Percentiles rank a stretch among this genome's conserved stretches.
These are phyloP conservation scores for Cryptococcus hybrid DNA, from an alignment of 1,284 basidiomycete species.

Conservation along the genomic window DNA sequence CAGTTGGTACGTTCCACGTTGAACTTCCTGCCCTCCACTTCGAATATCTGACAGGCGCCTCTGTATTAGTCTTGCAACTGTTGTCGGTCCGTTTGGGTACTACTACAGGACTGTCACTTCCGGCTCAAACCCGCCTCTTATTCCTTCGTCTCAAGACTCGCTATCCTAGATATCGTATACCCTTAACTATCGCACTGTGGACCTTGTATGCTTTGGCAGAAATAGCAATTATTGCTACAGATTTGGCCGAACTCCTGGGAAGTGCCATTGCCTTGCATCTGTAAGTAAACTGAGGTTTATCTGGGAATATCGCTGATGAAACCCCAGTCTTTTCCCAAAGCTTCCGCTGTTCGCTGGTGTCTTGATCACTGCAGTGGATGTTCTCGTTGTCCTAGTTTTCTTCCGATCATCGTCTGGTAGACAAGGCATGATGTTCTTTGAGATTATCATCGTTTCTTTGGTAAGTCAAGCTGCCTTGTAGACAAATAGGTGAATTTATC, in stretches of 20 bases:
- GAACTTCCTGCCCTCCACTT: background rate
- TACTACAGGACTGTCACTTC: conserved; percentile 50
- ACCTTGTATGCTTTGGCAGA: conserved; percentile 61
- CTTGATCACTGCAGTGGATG: conserved; percentile 78
- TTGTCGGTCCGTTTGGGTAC: conserved; percentile 55
- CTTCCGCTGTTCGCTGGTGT: conserved; percentile 79
- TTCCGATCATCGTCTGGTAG: conserved; percentile 42
- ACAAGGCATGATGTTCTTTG: conserved; percentile 61
- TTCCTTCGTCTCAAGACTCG: conserved; percentile 64
- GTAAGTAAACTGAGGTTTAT: conserved; percentile 27
- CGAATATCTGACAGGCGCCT: background rate
- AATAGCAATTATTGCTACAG: conserved; percentile 72
- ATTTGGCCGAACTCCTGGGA: conserved; percentile 67
- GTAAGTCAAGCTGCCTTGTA: conserved; percentile 42
- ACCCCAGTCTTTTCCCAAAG: conserved; percentile 63
- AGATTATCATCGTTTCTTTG: conserved; percentile 64
- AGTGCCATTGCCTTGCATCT: conserved; percentile 74
- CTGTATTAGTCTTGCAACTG: conserved; percentile 34
- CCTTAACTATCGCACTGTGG: conserved; percentile 48
- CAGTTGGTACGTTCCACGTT: conserved; percentile 44
- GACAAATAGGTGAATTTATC: background rate
- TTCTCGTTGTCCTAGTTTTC: conserved; percentile 59
- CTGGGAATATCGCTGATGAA: background rate
- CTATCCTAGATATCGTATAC: conserved; percentile 62
- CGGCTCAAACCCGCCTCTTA: conserved; percentile 64